Evolutionary conservation across 305 asterid species (phyloP).

Genomic region (Withania somnifera): DNA sequence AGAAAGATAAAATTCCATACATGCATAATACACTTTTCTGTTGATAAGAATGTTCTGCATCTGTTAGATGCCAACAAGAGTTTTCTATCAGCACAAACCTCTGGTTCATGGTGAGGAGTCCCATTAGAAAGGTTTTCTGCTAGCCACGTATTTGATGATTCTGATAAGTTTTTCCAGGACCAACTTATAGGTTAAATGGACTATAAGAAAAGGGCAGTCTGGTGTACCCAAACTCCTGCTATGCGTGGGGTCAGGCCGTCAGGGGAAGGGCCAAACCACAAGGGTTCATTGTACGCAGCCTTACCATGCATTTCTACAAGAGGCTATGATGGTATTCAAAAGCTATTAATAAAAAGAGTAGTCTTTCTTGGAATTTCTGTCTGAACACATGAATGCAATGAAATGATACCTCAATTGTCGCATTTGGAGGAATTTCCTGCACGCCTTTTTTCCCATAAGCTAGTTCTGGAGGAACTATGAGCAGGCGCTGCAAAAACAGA

Average conservation of each 20-base stretch:
- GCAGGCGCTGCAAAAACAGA: constrained; percentile 51
- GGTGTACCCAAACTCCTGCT: no score
- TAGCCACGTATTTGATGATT: background rate
- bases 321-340: background rate
- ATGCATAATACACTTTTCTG: background rate
- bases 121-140: background rate
- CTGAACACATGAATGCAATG: background rate
- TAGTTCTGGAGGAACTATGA: constrained; percentile 87
- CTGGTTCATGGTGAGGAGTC: background rate
- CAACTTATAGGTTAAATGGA: background rate
- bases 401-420: constrained; percentile 72
- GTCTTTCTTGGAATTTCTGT: background rate
- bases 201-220: no score
- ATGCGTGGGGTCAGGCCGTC: no score
- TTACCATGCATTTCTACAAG: no score
- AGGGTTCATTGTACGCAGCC: no score
- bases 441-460: constrained; percentile 95
- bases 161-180: background rate
- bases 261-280: no score
- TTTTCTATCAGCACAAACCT: background rate
- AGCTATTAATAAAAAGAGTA: background rate
- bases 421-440: constrained; percentile 97
- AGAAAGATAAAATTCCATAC: background rate
- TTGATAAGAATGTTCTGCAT: background rate
- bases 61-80: background rate